These are phyloP conservation scores for Amanita muscaria DNA, from an alignment of 768 basidiomycete species.

Conservation along the genomic window DNA sequence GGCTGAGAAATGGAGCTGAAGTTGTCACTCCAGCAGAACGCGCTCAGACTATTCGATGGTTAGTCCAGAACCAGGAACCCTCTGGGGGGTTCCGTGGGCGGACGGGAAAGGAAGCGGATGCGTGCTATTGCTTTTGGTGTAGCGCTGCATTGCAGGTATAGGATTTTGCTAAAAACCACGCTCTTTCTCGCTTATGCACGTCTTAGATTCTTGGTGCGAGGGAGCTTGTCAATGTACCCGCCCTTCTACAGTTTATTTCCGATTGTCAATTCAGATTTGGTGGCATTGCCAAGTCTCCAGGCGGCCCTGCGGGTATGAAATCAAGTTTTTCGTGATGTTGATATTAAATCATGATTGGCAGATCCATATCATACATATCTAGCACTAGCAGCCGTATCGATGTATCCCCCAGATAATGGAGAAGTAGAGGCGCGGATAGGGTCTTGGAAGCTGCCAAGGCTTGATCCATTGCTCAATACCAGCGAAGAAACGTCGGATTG, in stretches of 20 bases:
- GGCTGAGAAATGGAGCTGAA: constrained; percentile 13
- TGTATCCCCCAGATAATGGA: constrained; percentile 44
- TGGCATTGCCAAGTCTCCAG: constrained; percentile 80
- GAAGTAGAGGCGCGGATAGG: constrained; percentile 16
- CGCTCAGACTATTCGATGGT: constrained; percentile 62
- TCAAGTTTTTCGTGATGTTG: neutral
- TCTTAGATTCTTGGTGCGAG: constrained; percentile 61
- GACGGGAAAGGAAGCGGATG: constrained; percentile 80
- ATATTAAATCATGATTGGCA: constrained; percentile 18
- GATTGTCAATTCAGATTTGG: constrained; percentile 83
- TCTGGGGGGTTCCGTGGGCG: constrained; percentile 83
- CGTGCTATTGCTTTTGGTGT: constrained; percentile 97
- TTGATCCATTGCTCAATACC: constrained; percentile 71
- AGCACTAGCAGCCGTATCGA: constrained; percentile 70
- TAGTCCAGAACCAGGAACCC: constrained; percentile 58
- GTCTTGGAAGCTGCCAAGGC: constrained; percentile 47
- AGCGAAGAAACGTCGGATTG: constrained; percentile 55
- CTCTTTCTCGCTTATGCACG: neutral
- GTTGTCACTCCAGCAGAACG: constrained; percentile 32
- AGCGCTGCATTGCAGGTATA: constrained; percentile 70
- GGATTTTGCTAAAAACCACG: constrained; percentile 14
- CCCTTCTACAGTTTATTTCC: constrained; percentile 57
- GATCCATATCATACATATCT: constrained; percentile 97
- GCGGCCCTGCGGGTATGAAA: constrained; percentile 63
- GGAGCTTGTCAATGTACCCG: constrained; percentile 45